Percentiles rank a stretch among this genome's conserved stretches.
Conservation (phyloP, 768 basidiomycete species). For the Pleurotus tuoliensis region DNA sequence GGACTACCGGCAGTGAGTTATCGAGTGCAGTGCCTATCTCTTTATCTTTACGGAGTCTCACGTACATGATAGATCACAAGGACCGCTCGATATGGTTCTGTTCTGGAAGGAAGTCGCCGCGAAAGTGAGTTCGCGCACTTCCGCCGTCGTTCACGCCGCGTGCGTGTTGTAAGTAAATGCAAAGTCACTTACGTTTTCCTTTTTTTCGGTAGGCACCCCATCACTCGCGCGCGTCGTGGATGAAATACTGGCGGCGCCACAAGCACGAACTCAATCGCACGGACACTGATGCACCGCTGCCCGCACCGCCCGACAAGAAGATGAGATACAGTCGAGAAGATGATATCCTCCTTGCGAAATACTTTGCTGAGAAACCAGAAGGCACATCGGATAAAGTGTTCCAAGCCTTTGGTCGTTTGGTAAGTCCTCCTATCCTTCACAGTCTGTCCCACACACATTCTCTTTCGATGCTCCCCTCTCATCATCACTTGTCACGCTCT, state of each 20-base stretch:
- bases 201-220: constrained; percentile 62
- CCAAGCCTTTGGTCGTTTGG: constrained; percentile 71
- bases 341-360: constrained; percentile 74
- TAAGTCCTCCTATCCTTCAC: constrained; percentile 26
- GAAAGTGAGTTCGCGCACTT: constrained; percentile 45
- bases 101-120: constrained; percentile 77
- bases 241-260: constrained; percentile 89
- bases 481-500: too few species aligned
- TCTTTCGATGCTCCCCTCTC: not conserved
- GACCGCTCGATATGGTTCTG: constrained; percentile 66
- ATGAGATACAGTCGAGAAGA: constrained; percentile 81
- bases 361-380: constrained; percentile 68
- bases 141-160: not conserved
- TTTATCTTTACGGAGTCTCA: constrained; percentile 8
- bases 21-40: not conserved
- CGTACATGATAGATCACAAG: constrained; percentile 43
- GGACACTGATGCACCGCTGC: constrained; percentile 67
- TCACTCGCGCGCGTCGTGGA: constrained; percentile 90
- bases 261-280: constrained; percentile 74
- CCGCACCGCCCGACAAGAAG: constrained; percentile 80
- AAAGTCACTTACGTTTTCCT: too few species aligned
- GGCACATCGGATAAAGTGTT: constrained; percentile 85
- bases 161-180: too few species aligned
- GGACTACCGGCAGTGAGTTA: constrained; percentile 64
- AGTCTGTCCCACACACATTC: not conserved